Evolutionary conservation across 2,329 filamentous ascomycete species (phyloP).

Genomic region (Fusarium coicis): DNA sequence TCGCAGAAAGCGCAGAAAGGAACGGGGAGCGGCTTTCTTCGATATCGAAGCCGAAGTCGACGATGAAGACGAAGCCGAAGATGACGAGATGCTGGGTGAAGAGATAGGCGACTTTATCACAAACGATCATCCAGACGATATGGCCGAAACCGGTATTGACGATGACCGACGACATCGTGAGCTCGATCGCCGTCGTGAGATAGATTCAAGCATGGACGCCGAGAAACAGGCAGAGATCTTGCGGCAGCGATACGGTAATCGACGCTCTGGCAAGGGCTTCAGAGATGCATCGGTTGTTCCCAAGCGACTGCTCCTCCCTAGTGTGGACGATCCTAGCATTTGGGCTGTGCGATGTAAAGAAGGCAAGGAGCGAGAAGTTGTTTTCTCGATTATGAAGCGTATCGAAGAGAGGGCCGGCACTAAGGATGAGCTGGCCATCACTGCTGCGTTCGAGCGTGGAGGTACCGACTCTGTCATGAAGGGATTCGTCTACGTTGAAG

Average conservation of each 20-base stretch:
- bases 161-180: conserved; percentile 95
- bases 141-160: conserved; percentile 81
- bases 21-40: conserved; percentile 85
- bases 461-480: conserved; percentile 83
- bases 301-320: conserved; percentile 87
- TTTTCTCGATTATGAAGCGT: conserved; percentile 88
- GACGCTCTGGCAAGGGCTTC: conserved; percentile 71
- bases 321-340: conserved; percentile 94
- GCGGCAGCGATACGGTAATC: conserved; percentile 87
- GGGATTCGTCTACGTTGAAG: conserved; percentile 95
- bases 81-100: conserved; percentile 89
- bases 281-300: conserved; percentile 82
- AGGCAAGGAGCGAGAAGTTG: conserved; percentile 92
- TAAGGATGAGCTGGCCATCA: conserved; percentile 84
- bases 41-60: conserved; percentile 99
- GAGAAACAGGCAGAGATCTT: conserved; percentile 91
- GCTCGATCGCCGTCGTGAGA: conserved; percentile 90
- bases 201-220: conserved; percentile 88
- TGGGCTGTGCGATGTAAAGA: conserved; percentile 95
- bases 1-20: conserved; percentile 83
- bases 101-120: conserved; percentile 87
- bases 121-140: conserved; percentile 90
- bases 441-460: conserved; percentile 90
- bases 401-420: conserved; percentile 83
- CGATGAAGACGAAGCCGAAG: conserved; percentile 87